These are phyloP conservation scores for Flueggea neowawraea DNA, from an alignment of 441 rosid genomes.

Conservation along the genomic window DNA sequence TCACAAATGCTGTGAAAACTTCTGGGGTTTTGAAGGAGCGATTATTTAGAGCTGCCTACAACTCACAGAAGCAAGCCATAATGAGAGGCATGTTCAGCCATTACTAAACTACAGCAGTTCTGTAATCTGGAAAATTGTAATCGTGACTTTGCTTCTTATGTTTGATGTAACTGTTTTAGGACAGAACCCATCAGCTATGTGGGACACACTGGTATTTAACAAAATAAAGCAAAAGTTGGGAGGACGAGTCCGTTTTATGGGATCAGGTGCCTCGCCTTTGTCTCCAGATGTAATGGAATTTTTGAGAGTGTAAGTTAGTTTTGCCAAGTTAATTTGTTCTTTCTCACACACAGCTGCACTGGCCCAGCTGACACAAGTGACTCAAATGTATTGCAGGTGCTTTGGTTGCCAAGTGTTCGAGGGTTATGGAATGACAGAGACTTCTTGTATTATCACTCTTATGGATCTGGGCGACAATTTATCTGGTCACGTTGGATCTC, in stretches of 20 bases:
- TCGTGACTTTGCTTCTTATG: conserved; percentile 9
- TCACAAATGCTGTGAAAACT: conserved; percentile 71
- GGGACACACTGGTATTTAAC: conserved; percentile 98
- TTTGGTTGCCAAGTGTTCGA: conserved; percentile 75
- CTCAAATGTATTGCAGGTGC: conserved; percentile 48
- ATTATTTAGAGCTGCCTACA: conserved; percentile 88
- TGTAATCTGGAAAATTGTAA: background rate
- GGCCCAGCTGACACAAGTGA: no score
- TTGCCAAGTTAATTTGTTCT: background rate
- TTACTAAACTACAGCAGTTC: conserved; percentile 6
- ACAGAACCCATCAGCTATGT: conserved; percentile 83
- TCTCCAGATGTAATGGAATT: conserved; percentile 95
- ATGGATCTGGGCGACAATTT: conserved; percentile 74
- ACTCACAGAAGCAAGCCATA: conserved; percentile 90
- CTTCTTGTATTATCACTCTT: conserved; percentile 68
- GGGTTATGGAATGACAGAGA: conserved; percentile 99
- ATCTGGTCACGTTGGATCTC: conserved; percentile 96
- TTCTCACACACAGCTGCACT: no score
- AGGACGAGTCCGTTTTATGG: conserved; percentile 82
- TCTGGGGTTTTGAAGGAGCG: conserved; percentile 84
- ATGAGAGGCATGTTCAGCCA: conserved; percentile 59
- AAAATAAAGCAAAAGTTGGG: conserved; percentile 88
- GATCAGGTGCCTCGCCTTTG: conserved; percentile 95
- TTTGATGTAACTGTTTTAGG: conserved; percentile 42
- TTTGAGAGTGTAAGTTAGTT: conserved; percentile 69